These are phyloP conservation scores for Nemania sp. DNA, from an alignment of 2,329 filamentous ascomycete genomes.

Conservation along the genomic window DNA sequence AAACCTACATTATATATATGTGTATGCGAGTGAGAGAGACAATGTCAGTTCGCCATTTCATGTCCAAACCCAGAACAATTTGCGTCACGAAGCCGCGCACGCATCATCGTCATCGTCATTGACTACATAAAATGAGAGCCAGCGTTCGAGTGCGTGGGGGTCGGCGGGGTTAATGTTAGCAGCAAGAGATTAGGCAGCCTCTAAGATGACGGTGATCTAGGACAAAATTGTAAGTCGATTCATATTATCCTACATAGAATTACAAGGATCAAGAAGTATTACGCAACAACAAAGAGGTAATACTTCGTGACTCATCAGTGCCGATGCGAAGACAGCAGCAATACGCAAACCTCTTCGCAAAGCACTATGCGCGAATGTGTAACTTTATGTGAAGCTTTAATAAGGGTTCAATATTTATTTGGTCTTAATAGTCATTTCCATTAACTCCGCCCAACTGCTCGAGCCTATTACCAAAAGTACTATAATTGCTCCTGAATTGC, in stretches of 20 bases:
- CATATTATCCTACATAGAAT: conserved; percentile 14
- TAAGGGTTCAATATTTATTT: too few species aligned
- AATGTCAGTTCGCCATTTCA: too few species aligned
- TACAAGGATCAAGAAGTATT: conserved; percentile 2
- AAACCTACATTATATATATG: too few species aligned
- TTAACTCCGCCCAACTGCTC: not conserved
- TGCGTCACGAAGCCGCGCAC: not conserved
- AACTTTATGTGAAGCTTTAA: not conserved
- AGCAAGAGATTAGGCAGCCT: too few species aligned
- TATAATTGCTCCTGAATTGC: conserved; percentile 13
- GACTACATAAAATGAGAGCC: not conserved
- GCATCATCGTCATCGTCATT: not conserved
- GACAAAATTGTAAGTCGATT: too few species aligned
- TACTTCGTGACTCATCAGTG: conserved; percentile 11
- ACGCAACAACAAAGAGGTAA: conserved; percentile 13
- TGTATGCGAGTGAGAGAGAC: too few species aligned
- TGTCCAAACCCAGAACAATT: not conserved
- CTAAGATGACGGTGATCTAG: too few species aligned
- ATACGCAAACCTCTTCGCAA: conserved; percentile 7
- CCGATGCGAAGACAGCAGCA: not conserved
- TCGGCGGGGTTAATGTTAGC: too few species aligned
- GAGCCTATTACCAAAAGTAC: conserved; percentile 11
- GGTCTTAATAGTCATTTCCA: not conserved
- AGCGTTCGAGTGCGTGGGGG: too few species aligned
- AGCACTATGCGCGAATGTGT: not conserved